Evolutionary conservation across 257 asterid species (phyloP).

Genomic region (Scutellaria minor): DNA sequence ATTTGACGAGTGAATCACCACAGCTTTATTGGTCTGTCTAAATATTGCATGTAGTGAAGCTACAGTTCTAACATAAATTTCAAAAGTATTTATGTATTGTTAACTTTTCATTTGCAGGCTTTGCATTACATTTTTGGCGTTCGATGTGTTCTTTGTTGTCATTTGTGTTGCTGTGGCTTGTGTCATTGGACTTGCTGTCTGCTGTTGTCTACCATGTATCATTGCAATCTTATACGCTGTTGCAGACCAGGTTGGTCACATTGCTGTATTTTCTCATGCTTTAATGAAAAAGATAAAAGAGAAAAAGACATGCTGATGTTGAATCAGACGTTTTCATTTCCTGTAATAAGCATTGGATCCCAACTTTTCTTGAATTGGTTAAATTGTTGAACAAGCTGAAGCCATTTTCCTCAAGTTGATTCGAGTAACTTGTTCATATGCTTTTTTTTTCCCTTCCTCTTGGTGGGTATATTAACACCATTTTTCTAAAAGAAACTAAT

Average conservation of each 20-base stretch:
- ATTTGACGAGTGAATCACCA: conserved; percentile 71
- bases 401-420: conserved; percentile 1
- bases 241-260: conserved; percentile 85
- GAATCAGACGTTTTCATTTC: background rate
- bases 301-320: background rate
- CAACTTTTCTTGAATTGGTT: conserved; percentile 5
- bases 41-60: conserved; percentile 20
- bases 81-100: background rate
- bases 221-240: conserved; percentile 95
- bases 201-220: conserved; percentile 98
- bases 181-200: conserved; percentile 93
- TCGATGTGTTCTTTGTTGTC: conserved; percentile 95
- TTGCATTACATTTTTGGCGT: conserved; percentile 95
- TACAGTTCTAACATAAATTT: background rate
- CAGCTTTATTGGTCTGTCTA: conserved; percentile 87
- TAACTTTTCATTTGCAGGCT: conserved; percentile 65
- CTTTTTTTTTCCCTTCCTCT: background rate
- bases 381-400: conserved; percentile 5
- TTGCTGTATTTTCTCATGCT: conserved; percentile 45
- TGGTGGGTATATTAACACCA: background rate
- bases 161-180: conserved; percentile 95
- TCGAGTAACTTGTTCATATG: background rate
- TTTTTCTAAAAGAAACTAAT: background rate
- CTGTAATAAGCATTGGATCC: conserved; percentile 3
- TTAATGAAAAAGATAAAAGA: background rate